Evolutionary conservation across 371 early-diverging fungal genomes (phyloP).

Genomic region (Rhizopus microsporus): DNA sequence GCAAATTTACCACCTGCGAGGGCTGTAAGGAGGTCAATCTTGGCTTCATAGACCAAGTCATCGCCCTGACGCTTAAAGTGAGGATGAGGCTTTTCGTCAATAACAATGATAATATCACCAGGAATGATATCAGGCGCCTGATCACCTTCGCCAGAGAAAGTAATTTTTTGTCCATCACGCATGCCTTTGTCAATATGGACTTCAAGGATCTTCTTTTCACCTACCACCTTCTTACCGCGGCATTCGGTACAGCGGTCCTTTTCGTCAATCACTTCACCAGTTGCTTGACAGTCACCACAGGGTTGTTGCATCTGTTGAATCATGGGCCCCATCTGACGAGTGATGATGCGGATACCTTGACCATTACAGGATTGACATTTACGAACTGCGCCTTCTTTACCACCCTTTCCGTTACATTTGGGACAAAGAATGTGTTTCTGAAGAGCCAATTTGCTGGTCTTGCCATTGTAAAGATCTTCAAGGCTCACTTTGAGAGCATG

Average conservation of each 20-base stretch:
- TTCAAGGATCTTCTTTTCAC: slow-evolving; percentile 82
- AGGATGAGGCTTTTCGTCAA: slow-evolving; percentile 87
- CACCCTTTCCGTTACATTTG: slow-evolving; percentile 83
- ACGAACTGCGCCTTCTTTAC: slow-evolving; percentile 68
- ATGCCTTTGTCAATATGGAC: slow-evolving; percentile 93
- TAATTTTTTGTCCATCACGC: slow-evolving; percentile 93
- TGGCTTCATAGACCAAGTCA: slow-evolving; percentile 77
- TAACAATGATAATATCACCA: slow-evolving; percentile 88
- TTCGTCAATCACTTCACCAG: slow-evolving; percentile 85
- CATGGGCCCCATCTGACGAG: slow-evolving; percentile 97
- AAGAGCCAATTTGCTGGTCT: slow-evolving; percentile 86
- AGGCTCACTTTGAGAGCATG: slow-evolving; percentile 83
- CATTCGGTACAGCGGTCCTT: slow-evolving; percentile 91
- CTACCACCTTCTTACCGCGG: slow-evolving; percentile 79
- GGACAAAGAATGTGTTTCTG: slow-evolving; percentile 84
- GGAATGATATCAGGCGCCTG: slow-evolving; percentile 71
- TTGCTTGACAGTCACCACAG: slow-evolving; percentile 89
- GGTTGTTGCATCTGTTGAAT: slow-evolving; percentile 96
- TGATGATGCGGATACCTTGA: slow-evolving; percentile 79
- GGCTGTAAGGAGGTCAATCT: slow-evolving; percentile 93
- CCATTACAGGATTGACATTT: slow-evolving; percentile 81
- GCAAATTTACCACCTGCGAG: slow-evolving; percentile 90
- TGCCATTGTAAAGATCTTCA: slow-evolving; percentile 94
- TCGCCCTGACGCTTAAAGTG: slow-evolving; percentile 88
- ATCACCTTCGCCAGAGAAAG: slow-evolving; percentile 91